Conservation (phyloP, 2,329 filamentous ascomycete species). For the Paecilomyces sp. region DNA sequence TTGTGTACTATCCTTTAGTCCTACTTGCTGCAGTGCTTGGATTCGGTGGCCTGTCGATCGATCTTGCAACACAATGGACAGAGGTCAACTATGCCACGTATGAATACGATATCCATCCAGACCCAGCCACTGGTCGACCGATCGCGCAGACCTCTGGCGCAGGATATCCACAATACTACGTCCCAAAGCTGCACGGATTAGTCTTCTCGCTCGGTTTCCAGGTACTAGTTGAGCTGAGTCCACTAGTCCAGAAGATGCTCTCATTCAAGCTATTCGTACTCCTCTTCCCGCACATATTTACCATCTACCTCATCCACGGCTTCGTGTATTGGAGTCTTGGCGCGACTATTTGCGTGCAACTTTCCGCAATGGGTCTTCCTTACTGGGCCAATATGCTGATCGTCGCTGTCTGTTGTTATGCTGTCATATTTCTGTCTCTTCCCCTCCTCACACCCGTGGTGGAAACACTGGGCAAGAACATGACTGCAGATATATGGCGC, state of each 20-base stretch:
- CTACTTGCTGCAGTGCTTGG: conserved; percentile 22
- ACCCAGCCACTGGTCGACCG: conserved; percentile 29
- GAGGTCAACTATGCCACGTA: conserved; percentile 30
- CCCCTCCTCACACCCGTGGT: conserved; percentile 14
- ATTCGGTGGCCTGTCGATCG: conserved; percentile 25
- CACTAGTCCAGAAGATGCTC: conserved; percentile 34
- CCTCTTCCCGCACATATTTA: conserved; percentile 44
- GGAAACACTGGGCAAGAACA: conserved; percentile 11
- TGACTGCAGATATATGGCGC: conserved; percentile 8
- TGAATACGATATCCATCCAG: conserved; percentile 40
- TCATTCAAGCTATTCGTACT: conserved; percentile 32
- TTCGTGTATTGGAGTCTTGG: conserved; percentile 25
- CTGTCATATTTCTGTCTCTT: conserved; percentile 9
- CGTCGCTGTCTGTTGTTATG: conserved; percentile 12
- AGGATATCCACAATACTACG: conserved; percentile 38
- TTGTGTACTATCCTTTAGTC: conserved; percentile 31
- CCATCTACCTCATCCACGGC: conserved; percentile 43
- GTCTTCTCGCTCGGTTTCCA: conserved; percentile 31
- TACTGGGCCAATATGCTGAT: conserved; percentile 17
- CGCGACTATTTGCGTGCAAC: conserved; percentile 12
- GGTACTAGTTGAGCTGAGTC: conserved; percentile 26
- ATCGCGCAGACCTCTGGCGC: conserved; percentile 24
- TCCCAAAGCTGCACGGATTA: conserved; percentile 38
- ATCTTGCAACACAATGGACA: conserved; percentile 29
- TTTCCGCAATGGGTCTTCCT: conserved; percentile 11